Evolutionary conservation across 768 basidiomycete species (phyloP).

Genomic region (Macrolepiota fuliginosa): DNA sequence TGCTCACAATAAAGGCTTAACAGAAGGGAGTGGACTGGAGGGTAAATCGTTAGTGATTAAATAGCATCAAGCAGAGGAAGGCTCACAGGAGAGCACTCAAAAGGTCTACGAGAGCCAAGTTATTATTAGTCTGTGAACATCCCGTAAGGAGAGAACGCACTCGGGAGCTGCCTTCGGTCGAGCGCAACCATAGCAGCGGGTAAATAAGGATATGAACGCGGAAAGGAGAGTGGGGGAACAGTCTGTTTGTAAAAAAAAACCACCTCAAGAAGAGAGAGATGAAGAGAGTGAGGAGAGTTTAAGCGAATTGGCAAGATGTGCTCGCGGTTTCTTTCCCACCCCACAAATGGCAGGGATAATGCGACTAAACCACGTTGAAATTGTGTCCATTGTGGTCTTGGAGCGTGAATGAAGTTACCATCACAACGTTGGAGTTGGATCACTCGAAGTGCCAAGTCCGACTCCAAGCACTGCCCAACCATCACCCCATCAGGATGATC

Average conservation of each 20-base stretch:
- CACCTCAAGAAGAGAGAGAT: constrained; percentile 8
- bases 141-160: constrained; percentile 2
- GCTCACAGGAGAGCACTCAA: background rate
- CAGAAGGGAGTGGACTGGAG: background rate
- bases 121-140: background rate
- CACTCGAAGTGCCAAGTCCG: background rate
- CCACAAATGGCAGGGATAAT: constrained; percentile 12
- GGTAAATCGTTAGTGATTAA: background rate
- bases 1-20: background rate
- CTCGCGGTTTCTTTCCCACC: constrained; percentile 16
- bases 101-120: background rate
- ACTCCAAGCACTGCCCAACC: background rate
- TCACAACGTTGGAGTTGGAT: constrained; percentile 17
- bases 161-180: constrained; percentile 17
- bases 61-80: background rate
- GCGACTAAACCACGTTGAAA: constrained; percentile 14
- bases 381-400: constrained; percentile 4
- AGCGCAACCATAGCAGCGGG: constrained; percentile 9
- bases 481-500: background rate
- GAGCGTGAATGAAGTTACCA: constrained; percentile 17
- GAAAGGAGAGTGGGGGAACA: constrained; percentile 9
- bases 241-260: background rate
- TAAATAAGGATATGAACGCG: background rate
- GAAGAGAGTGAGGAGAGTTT: constrained; percentile 13
- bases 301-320: constrained; percentile 11